A percentile compares a stretch with the other conserved stretches of the same genome.
These are phyloP conservation scores for Amphibolis antarctica DNA, from an alignment of 106 monocot species.

Conservation along the genomic window DNA sequence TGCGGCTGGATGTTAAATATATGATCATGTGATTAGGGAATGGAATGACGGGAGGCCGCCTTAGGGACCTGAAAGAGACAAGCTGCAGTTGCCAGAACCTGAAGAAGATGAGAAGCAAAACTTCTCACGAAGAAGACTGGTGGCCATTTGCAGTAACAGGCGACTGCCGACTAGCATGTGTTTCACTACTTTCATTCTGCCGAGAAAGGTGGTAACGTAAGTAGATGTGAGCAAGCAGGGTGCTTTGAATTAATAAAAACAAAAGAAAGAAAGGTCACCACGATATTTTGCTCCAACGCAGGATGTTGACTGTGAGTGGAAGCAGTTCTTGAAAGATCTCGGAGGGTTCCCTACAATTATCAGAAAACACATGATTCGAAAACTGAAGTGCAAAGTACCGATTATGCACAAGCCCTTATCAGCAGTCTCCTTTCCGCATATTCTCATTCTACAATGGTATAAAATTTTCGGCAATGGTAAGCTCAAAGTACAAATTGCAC, in stretches of 20 bases:
- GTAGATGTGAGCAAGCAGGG: background rate
- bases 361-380: background rate
- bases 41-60: no score
- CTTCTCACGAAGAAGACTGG: constrained; percentile 3
- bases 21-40: background rate
- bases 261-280: background rate
- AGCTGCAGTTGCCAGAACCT: background rate
- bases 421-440: no score
- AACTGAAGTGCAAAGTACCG: background rate
- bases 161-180: background rate
- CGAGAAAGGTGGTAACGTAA: background rate
- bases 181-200: constrained; percentile 4
- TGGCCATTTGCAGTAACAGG: constrained; percentile 6
- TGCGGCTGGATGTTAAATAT: background rate
- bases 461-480: no score
- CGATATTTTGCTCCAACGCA: background rate
- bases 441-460: no score
- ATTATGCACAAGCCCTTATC: no score
- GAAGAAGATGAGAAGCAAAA: background rate
- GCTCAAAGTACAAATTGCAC: no score
- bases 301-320: background rate
- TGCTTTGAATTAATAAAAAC: background rate
- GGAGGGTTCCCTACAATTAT: constrained; percentile 19
- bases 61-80: background rate
- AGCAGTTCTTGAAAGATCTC: constrained; percentile 18